Conservation (phyloP, 768 basidiomycete species). For the Suillus tomentosus region DNA sequence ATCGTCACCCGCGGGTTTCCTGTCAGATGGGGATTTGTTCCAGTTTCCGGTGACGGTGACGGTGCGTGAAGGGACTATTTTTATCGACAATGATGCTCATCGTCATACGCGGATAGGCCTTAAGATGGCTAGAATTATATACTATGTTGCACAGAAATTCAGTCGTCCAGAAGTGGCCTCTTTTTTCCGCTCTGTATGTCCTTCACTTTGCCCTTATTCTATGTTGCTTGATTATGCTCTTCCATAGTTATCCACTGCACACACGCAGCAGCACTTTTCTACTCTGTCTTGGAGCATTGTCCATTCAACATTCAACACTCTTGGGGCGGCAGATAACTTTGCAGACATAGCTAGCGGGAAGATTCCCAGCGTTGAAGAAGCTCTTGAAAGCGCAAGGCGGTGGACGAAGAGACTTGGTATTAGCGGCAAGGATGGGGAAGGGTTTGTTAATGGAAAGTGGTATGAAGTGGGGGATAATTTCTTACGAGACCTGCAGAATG, state of each 20-base stretch:
- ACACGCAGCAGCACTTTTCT: constrained; percentile 33
- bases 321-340: constrained; percentile 41
- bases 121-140: constrained; percentile 74
- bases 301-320: constrained; percentile 38
- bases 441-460: constrained; percentile 91
- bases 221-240: constrained; percentile 6
- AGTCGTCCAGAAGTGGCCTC: constrained; percentile 67
- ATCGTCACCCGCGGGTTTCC: constrained; percentile 77
- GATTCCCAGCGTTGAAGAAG: constrained; percentile 29
- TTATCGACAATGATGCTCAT: background rate
- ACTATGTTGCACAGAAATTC: constrained; percentile 61
- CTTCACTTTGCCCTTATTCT: constrained; percentile 3
- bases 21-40: constrained; percentile 86
- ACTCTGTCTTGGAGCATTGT: constrained; percentile 48
- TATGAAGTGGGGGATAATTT: constrained; percentile 53
- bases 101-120: constrained; percentile 39
- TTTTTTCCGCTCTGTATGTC: constrained; percentile 8
- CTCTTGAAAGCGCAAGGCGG: constrained; percentile 44
- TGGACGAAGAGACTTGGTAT: constrained; percentile 66
- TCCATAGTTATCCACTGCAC: constrained; percentile 41
- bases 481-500: constrained; percentile 60
- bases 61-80: constrained; percentile 28
- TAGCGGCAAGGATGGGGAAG: constrained; percentile 42
- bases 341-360: constrained; percentile 39
- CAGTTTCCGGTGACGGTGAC: constrained; percentile 54